A percentile compares a stretch with the other conserved stretches of the same genome.
Evolutionary conservation across 169 alveolate species (phyloP).

Genomic region (Plasmodium relictum): DNA sequence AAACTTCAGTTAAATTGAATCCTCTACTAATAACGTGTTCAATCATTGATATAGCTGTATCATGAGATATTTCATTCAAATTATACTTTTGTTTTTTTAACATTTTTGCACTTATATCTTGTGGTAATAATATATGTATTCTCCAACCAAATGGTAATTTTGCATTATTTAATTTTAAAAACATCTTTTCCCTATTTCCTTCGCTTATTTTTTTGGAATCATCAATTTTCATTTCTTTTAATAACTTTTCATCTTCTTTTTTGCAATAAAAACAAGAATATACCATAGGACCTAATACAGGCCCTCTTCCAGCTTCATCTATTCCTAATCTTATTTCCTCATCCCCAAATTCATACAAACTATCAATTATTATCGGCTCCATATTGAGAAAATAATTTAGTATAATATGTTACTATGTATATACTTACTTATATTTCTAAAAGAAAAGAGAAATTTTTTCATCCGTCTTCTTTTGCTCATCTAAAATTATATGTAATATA

Average conservation of each 20-base stretch:
- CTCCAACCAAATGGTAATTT: constrained; percentile 85
- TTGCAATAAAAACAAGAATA: constrained; percentile 96
- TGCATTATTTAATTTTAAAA: constrained; percentile 81
- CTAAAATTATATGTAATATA: no score
- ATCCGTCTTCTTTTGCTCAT: no score
- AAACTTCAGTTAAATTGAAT: constrained; percentile 74
- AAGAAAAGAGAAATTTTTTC: no score
- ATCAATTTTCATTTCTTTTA: constrained; percentile 88
- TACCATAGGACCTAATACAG: constrained; percentile 99
- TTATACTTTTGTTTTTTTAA: constrained; percentile 90
- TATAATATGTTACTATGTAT: no score
- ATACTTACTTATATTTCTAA: no score
- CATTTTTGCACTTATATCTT: constrained; percentile 91
- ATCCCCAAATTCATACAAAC: constrained; percentile 58
- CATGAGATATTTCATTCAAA: constrained; percentile 93
- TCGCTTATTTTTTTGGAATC: constrained; percentile 93
- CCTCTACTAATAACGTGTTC: constrained; percentile 80
- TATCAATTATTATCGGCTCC: constrained; percentile 71
- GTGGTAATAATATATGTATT: constrained; percentile 87
- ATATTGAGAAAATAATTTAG: neutral
- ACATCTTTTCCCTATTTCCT: constrained; percentile 87
- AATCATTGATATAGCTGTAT: constrained; percentile 90
- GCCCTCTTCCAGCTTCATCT: constrained; percentile 99
- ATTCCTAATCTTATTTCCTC: constrained; percentile 91
- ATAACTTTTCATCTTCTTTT: constrained; percentile 80